These are phyloP conservation scores for Pichia sporocuriosa DNA, from an alignment of 805 yeast species.

Conservation along the genomic window DNA sequence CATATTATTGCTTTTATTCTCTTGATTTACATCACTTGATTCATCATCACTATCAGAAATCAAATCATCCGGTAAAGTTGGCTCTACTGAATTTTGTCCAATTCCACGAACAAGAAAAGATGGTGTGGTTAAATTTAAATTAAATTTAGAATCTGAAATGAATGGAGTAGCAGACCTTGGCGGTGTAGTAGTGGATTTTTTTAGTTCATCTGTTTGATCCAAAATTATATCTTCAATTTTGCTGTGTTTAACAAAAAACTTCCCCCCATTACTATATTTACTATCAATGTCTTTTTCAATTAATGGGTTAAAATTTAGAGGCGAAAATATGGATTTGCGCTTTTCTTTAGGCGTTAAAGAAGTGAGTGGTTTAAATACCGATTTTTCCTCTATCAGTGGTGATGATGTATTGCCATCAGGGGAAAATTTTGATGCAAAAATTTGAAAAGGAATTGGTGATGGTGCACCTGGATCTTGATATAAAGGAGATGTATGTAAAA, in stretches of 20 bases:
- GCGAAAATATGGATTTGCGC: slow-evolving; percentile 66
- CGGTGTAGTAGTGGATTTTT: not conserved
- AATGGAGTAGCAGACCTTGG: not conserved
- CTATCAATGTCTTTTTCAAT: slow-evolving; percentile 72
- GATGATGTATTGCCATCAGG: slow-evolving; percentile 13
- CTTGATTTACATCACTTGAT: not conserved
- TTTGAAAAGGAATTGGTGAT: slow-evolving; percentile 52
- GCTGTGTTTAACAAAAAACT: slow-evolving; percentile 66
- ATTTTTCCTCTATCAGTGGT: slow-evolving; percentile 9
- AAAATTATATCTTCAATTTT: too few species aligned
- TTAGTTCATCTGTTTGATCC: not conserved
- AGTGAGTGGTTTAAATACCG: not conserved
- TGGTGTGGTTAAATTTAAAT: slow-evolving; percentile 17
- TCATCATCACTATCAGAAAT: slow-evolving; percentile 27
- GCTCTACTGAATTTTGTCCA: slow-evolving; percentile 11
- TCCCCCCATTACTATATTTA: slow-evolving; percentile 86
- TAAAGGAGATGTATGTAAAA: slow-evolving; percentile 41
- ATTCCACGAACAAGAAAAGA: slow-evolving; percentile 15
- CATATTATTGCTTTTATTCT: not conserved
- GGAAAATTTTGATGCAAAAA: slow-evolving; percentile 31
- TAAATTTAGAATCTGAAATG: not conserved
- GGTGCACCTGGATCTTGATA: slow-evolving; percentile 86
- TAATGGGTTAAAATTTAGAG: slow-evolving; percentile 73
- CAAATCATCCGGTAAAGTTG: slow-evolving; percentile 16
- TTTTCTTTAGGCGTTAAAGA: slow-evolving; percentile 33